Evolutionary conservation across 2,329 filamentous ascomycete species (phyloP), one percentile per base, ranked within the genome.

Genomic region (Escovopsis weberi): DNA sequence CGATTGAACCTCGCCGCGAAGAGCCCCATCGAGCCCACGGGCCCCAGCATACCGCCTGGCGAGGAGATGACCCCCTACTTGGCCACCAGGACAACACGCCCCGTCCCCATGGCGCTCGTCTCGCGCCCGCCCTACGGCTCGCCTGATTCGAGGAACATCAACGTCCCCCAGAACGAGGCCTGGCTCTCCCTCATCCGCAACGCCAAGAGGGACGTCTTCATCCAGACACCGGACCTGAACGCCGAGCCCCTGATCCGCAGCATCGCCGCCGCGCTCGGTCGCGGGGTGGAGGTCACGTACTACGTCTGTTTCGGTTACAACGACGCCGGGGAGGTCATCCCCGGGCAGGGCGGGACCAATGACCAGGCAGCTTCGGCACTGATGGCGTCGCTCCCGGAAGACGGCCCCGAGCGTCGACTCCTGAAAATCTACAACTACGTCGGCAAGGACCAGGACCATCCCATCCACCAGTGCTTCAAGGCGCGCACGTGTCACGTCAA

Each of bases 281-380:
- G 82, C 1, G 82, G 82, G 0, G 60, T 87, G 0, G 64, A 78
- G 40, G 75, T 87, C 0, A 77, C 72, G 1, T 80, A 77, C 55
- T 87, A 84, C 48, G 68, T 86, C 2, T 85, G 81, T 48, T 70
- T 88, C 1, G 82, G 84, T 1, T 89, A 89, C 61, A 88, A 88
- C 48, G 84, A 88, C 49, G 65, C 75, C 0, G 84, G 83, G 19
- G 82, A 88, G 55, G 70, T 88, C 30, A 72, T 89, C 0, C 83
- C 84, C 0, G 73, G 75, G 45, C 82, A 87, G 55, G 82, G 82
- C 28, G 82, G 82, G 1, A 83, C 78, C 12, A 87, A 87, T 54
- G 82, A 87, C 47, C 79, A 81, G 67, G 69, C 78, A 2, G 73
- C 79, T 0, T 66, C 78, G 45, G 62, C 69, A 7, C 64, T 88